A percentile compares a stretch with the other conserved stretches of the same genome.
phyloP scores from a whole-genome alignment of 139 green algal genomes.

The Picochlorum sp. region DNA sequence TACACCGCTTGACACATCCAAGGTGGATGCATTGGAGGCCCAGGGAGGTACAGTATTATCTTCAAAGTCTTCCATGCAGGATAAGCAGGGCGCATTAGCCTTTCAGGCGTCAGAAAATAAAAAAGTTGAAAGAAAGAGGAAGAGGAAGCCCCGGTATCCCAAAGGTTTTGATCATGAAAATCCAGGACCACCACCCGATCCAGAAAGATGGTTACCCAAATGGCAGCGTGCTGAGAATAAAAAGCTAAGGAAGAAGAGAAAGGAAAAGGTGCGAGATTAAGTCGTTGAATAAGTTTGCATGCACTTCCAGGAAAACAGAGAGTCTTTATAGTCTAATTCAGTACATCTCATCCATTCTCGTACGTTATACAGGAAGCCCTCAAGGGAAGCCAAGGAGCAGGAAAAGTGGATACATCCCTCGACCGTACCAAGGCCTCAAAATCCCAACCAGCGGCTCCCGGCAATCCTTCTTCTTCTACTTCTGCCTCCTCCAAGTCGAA shows the following conservation, averaged over 20 bases:
- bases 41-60: too few species aligned
- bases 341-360: background rate
- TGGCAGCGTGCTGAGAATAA: conserved; percentile 78
- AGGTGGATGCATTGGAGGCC: conserved; percentile 44
- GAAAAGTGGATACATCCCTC: conserved; percentile 37
- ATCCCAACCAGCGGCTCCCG: background rate
- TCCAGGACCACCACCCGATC: conserved; percentile 66
- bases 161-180: conserved; percentile 82
- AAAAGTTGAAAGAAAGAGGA: conserved; percentile 39
- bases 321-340: background rate
- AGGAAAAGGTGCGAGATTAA: too few species aligned
- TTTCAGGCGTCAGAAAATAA: background rate
- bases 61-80: background rate
- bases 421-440: conserved; percentile 18
- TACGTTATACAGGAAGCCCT: conserved; percentile 21
- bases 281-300: background rate
- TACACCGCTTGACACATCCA: too few species aligned
- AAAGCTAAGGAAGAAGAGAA: conserved; percentile 44
- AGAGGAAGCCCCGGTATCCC: conserved; percentile 56
- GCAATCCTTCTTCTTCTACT: background rate
- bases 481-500: background rate
- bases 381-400: conserved; percentile 67
- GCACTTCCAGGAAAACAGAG: background rate
- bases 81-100: background rate
- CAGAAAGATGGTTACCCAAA: conserved; percentile 93